These are phyloP conservation scores for Sarcocystis neurona DNA, from an alignment of 169 alveolate species.

Conservation along the genomic window DNA sequence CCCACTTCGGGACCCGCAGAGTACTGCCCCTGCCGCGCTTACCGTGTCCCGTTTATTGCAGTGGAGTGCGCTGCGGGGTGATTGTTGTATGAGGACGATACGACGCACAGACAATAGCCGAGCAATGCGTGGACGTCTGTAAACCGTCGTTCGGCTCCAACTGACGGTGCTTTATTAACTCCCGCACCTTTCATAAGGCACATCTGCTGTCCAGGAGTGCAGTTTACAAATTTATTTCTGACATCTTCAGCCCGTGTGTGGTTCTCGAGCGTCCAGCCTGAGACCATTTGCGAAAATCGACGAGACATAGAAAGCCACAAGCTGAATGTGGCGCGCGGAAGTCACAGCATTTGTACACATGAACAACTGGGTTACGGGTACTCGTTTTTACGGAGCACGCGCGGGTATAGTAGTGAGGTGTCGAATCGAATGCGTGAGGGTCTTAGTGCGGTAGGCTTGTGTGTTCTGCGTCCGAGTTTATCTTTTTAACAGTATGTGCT, in stretches of 20 bases:
- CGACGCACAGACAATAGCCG: neutral
- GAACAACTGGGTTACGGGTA: too few species aligned
- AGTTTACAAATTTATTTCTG: neutral
- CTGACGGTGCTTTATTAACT: neutral
- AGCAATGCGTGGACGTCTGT: neutral
- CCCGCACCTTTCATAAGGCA: conserved; percentile 13
- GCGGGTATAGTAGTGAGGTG: too few species aligned
- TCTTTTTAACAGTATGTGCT: too few species aligned
- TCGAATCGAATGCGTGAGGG: too few species aligned
- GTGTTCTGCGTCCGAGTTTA: too few species aligned
- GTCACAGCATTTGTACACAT: too few species aligned
- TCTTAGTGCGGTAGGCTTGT: too few species aligned
- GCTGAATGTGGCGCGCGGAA: too few species aligned
- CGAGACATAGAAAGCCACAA: too few species aligned
- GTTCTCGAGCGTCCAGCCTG: conserved; percentile 8
- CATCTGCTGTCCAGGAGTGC: neutral
- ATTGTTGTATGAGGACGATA: neutral
- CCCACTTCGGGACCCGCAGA: neutral
- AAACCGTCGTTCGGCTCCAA: neutral
- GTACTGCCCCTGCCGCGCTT: neutral
- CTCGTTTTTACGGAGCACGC: too few species aligned
- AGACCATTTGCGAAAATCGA: too few species aligned
- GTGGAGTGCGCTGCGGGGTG: neutral
- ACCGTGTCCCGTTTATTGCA: neutral
- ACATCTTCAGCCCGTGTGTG: neutral